phyloP scores from a whole-genome alignment of 1,284 basidiomycete genomes.

The Porogramme epimiltina region DNA sequence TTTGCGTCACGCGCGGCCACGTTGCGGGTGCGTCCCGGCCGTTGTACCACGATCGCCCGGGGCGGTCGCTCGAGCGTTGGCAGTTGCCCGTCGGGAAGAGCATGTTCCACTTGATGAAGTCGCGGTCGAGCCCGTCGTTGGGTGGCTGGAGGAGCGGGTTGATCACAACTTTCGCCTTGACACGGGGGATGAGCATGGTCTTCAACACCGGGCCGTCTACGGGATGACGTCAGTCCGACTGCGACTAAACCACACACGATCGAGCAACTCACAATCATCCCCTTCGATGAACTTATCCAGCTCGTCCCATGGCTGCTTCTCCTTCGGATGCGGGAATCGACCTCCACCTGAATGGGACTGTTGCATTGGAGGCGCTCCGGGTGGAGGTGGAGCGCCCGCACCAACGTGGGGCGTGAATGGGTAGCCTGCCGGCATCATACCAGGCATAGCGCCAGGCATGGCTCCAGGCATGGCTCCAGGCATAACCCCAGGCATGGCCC shows the following conservation, averaged over 20 bases:
- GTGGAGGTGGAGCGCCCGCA: conserved; percentile 12
- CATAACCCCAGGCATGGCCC: conserved; percentile 10
- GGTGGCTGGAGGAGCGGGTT: conserved; percentile 64
- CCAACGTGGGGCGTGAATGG: conserved; percentile 15
- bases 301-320: conserved; percentile 26
- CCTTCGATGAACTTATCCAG: conserved; percentile 31
- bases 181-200: conserved; percentile 54
- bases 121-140: conserved; percentile 42
- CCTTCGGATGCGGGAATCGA: conserved; percentile 8
- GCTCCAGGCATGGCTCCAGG: conserved; percentile 4
- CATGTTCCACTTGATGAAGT: conserved; percentile 75
- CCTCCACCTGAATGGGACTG: conserved; percentile 5
- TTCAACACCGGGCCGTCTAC: conserved; percentile 72
- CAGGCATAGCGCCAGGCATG: conserved; percentile 6
- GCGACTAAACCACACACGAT: conserved; percentile 7
- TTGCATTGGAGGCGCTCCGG: conserved; percentile 10
- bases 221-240: background rate
- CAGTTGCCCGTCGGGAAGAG: conserved; percentile 62
- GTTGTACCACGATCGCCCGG: conserved; percentile 63
- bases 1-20: conserved; percentile 59
- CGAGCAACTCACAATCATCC: conserved; percentile 21
- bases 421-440: conserved; percentile 10
- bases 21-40: conserved; percentile 76
- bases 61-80: conserved; percentile 59
- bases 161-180: conserved; percentile 48